These are phyloP conservation scores for Macrophomina phaseolina DNA, from an alignment of 2,329 filamentous ascomycete genomes.

Conservation along the genomic window DNA sequence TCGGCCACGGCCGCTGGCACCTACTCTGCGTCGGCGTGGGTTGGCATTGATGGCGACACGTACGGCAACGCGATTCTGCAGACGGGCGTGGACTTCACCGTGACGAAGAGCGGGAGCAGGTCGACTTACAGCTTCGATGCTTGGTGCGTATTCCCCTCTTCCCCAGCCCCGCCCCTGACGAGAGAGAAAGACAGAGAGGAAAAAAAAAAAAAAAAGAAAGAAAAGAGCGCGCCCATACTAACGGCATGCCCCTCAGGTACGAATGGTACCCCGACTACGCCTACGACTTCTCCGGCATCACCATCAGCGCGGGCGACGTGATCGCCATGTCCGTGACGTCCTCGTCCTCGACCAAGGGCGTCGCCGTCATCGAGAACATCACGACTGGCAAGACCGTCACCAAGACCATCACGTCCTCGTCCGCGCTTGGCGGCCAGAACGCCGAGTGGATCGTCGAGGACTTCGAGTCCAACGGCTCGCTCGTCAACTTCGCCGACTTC, in stretches of 20 bases:
- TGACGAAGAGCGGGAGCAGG: conserved; percentile 40
- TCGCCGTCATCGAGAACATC: conserved; percentile 57
- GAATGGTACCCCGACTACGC: conserved; percentile 57
- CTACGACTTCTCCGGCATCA: conserved; percentile 57
- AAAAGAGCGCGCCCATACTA: background rate
- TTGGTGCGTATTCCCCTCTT: conserved; percentile 49
- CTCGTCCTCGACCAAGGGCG: conserved; percentile 51
- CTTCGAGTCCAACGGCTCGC: conserved; percentile 22
- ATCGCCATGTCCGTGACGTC: conserved; percentile 49
- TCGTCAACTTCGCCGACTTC: conserved; percentile 29
- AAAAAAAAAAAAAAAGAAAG: too few species aligned
- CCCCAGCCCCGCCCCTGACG: background rate
- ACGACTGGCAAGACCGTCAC: conserved; percentile 59
- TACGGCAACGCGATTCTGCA: conserved; percentile 61
- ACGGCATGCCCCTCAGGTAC: conserved; percentile 38
- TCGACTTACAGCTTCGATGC: conserved; percentile 52
- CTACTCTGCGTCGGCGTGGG: conserved; percentile 62
- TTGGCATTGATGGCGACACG: conserved; percentile 67
- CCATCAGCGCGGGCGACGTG: conserved; percentile 46
- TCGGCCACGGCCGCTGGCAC: conserved; percentile 47
- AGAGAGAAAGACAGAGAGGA: too few species aligned
- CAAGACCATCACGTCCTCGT: conserved; percentile 52
- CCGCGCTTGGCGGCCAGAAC: conserved; percentile 28
- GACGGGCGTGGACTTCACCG: conserved; percentile 63
- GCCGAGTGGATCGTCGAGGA: conserved; percentile 32